Evolutionary conservation across 2,329 filamentous ascomycete species (phyloP).

Genomic region (Beauveria sp.): DNA sequence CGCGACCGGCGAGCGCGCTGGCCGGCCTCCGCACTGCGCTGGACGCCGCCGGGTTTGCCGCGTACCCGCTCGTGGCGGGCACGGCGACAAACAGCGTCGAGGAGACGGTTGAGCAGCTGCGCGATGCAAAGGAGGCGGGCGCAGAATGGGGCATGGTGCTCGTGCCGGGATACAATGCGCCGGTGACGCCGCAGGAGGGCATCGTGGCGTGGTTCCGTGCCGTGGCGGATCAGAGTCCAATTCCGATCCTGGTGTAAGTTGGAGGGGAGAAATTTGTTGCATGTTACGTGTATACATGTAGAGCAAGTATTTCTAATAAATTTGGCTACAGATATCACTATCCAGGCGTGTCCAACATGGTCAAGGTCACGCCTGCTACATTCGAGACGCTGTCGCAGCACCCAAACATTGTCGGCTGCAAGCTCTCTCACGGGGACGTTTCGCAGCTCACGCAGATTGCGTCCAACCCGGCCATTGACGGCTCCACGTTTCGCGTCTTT

Average conservation of each 20-base stretch:
- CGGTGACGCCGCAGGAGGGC: constrained; percentile 45
- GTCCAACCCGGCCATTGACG: constrained; percentile 49
- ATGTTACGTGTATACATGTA: too few species aligned
- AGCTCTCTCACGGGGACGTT: constrained; percentile 60
- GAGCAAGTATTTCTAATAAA: too few species aligned
- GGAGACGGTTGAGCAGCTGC: constrained; percentile 51
- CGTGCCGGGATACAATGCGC: constrained; percentile 53
- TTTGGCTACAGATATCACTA: constrained; percentile 47
- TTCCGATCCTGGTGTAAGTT: constrained; percentile 52
- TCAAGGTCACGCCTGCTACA: constrained; percentile 50
- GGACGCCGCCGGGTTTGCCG: constrained; percentile 44
- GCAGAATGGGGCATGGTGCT: constrained; percentile 53
- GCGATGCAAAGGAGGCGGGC: constrained; percentile 47
- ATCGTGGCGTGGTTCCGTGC: constrained; percentile 50
- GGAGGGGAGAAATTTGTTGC: too few species aligned
- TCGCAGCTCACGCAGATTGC: constrained; percentile 57
- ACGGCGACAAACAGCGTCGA: constrained; percentile 55
- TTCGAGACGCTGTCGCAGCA: constrained; percentile 51
- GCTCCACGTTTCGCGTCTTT: constrained; percentile 48
- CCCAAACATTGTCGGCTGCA: constrained; percentile 61
- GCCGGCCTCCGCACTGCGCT: constrained; percentile 48
- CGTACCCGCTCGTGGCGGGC: constrained; percentile 54
- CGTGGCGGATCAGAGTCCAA: constrained; percentile 48
- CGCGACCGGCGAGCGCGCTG: constrained; percentile 46
- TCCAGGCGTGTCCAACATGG: constrained; percentile 59